Conservation (phyloP, 176 grass and related monocot species). For the Dactylis glomerata region DNA sequence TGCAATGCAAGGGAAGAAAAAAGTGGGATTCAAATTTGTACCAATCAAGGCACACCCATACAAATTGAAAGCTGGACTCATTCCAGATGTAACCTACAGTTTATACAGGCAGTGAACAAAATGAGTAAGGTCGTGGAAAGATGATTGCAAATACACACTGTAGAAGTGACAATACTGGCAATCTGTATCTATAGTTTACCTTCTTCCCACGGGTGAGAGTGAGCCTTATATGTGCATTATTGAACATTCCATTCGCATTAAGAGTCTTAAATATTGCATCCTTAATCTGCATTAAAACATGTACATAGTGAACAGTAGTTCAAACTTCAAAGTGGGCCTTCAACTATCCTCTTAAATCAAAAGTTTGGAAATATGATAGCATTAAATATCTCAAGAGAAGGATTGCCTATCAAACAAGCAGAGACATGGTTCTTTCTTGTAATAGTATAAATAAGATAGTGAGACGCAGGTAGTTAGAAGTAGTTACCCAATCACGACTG, state of each 20-base stretch:
- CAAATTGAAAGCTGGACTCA: constrained; percentile 96
- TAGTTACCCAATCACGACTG: constrained; percentile 69
- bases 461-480: constrained; percentile 4
- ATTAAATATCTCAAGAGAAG: background rate
- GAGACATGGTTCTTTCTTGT: constrained; percentile 1
- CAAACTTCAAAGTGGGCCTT: background rate
- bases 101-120: constrained; percentile 31
- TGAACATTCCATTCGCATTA: constrained; percentile 88
- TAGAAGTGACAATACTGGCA: constrained; percentile 24
- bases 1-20: background rate
- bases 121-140: background rate
- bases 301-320: background rate
- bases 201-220: constrained; percentile 94
- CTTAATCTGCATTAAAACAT: constrained; percentile 67
- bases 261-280: constrained; percentile 92
- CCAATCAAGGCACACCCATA: constrained; percentile 94
- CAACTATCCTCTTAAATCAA: background rate
- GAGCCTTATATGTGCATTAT: constrained; percentile 94
- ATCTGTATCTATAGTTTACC: constrained; percentile 48
- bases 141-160: constrained; percentile 14
- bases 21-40: constrained; percentile 27
- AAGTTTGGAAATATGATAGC: constrained; percentile 11
- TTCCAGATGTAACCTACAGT: constrained; percentile 92
- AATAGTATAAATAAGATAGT: constrained; percentile 10
- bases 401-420: background rate